Base-by-base conservation (phyloP, 805 yeast genomes). In the Sungouiella thailandica region DNA sequence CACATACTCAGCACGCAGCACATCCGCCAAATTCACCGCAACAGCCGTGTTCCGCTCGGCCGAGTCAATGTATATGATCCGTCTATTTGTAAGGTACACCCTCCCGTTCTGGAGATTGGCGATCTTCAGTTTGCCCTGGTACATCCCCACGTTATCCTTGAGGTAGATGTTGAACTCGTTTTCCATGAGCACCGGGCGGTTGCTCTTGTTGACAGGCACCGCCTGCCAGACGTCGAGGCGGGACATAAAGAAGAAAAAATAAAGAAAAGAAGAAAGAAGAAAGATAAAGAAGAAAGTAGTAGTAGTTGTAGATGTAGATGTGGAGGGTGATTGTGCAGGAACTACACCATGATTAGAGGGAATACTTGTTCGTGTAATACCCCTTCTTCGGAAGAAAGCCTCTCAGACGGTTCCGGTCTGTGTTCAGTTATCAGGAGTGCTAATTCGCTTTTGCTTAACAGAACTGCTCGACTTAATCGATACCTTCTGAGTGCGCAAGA, bases 51-150 rank as follows among this genome's bases (percentile, higher is more conserved):
- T 13, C 44, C 37, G 37, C 17, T 46, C 42, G 2, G 46, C 46
- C 35, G 75, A 72, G 46, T 83, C 89, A 9, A 89, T 74, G 53
- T 80, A 90, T 9, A 88, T 78, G 2, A 90, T 55, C 29, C 97
- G 60, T 35, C 70, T 70, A 24, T 78, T 74, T 0, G 97, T 89
- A 19, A 90, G 60, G 54, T 88, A 88, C 0, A 83, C 50, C 19
- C 95, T 65, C 1, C 97, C 97, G 37, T 71, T 60, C 52, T 85
- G 95, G 41, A 79, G 73, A 19, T 74, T 64, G 2, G 60, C 33
- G 16, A 85, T 71, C 59, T 84, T 85, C 39, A 64, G 62, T 37
- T 76, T 76, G 15, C 87, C 95, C 47, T 83, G 89, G 52, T 89
- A 89, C 3, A 89, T 55, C 0, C 96, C 96, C 30, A 46, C 46